Evolutionary conservation across 1,139 yeast species (phyloP), one percentile per base, ranked within the genome.

Genomic region (Saccharomyces hybrid): DNA sequence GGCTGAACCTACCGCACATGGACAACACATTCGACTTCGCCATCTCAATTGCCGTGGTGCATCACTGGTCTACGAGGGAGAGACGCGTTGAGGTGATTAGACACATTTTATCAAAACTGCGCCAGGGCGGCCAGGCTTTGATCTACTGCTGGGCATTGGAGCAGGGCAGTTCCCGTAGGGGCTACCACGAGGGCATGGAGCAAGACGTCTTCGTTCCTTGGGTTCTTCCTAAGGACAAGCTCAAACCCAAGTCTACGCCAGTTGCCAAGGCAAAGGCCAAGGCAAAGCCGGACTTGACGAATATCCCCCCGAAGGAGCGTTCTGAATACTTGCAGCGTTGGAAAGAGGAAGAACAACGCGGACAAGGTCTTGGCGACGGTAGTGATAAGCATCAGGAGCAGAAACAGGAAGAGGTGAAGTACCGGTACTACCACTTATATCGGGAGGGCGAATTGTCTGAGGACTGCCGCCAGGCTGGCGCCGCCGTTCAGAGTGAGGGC

Each of bases 71-170:
- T n/a, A 88, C 95, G 0, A 80, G 79, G 25, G 85, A 83, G 58
- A 78, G 99, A 63, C 77, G 99, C 53, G 70, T 86, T 0, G 80
- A 79, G 26, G 97, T 97, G 0, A 83, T 93, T 2, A 62, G 64
- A 14, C 86, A 84, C 56, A 85, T 91, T 2, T 68, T 93, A 44
- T 71, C 82, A 14, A 82, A 82, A 56, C 69, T 93, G 51, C 76
- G 68, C 50, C 57, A 64, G 0, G 82, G 82, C 0, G 97, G 96
- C 0, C 80, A 78, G 54, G 86, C 89, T 0, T 73, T 95, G 60
- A 78, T 93, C 13, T 91, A 91, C 67, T 95, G 96, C 54, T 93
- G 99, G 99, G 99, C 99, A 0, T 73, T 93, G 53, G 99, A 95
- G 62, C 99, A 93, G 69, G 88, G 84, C 59, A 79, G 77, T 38